phyloP scores from a whole-genome alignment of 208 protist species.

The Lotmaria passim region DNA sequence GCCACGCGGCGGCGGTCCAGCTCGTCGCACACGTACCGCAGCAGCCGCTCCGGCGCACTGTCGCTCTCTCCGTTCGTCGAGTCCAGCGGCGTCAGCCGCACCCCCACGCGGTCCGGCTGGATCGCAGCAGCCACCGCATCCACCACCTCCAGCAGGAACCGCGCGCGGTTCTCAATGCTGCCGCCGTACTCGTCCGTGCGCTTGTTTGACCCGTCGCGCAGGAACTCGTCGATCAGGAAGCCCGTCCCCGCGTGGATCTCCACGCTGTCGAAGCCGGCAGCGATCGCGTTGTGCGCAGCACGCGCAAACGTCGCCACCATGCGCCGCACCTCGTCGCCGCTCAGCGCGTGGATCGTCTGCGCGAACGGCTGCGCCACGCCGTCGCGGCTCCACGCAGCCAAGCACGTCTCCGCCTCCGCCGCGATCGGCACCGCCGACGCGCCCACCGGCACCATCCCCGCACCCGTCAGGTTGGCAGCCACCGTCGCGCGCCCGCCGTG shows the following conservation, averaged over 20 bases:
- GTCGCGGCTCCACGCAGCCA: slow-evolving; percentile 23
- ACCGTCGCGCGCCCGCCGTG: slow-evolving; percentile 57
- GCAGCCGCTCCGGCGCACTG: slow-evolving; percentile 43
- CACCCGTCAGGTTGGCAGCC: slow-evolving; percentile 29
- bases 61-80: slow-evolving; percentile 42
- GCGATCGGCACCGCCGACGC: slow-evolving; percentile 20
- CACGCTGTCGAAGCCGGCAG: slow-evolving; percentile 90
- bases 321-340: slow-evolving; percentile 57
- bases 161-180: slow-evolving; percentile 69
- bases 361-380: slow-evolving; percentile 38
- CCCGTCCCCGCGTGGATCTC: slow-evolving; percentile 91
- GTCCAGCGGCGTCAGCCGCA: slow-evolving; percentile 75
- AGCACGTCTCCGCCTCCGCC: slow-evolving; percentile 3
- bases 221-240: slow-evolving; percentile 91
- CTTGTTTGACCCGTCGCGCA: slow-evolving; percentile 65
- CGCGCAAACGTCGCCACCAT: slow-evolving; percentile 60
- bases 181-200: slow-evolving; percentile 91
- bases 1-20: slow-evolving; percentile 47
- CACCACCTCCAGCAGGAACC: slow-evolving; percentile 79
- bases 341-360: slow-evolving; percentile 43
- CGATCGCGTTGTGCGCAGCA: slow-evolving; percentile 66
- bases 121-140: slow-evolving; percentile 50
- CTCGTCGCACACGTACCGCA: slow-evolving; percentile 57
- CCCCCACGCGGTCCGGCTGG: slow-evolving; percentile 42
- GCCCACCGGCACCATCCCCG: slow-evolving; percentile 8